Conservation (phyloP, 495 filamentous ascomycete genomes). For the Amorphotheca resinae region DNA sequence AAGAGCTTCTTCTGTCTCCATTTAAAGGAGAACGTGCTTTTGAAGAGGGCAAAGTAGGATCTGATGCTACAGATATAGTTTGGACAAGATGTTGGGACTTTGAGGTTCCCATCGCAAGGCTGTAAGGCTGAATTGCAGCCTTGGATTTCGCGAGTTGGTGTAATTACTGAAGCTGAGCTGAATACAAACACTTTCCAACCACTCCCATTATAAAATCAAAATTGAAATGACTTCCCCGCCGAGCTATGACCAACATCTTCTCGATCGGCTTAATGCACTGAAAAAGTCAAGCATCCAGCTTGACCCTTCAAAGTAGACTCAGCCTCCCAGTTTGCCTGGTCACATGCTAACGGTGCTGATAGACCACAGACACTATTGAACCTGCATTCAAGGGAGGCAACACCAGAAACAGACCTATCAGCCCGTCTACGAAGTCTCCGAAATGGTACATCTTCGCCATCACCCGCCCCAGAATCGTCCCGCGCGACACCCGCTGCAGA, state of each 20-base stretch:
- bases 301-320: constrained; percentile 12
- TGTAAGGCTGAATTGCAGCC: constrained; percentile 8
- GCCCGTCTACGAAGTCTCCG: constrained; percentile 23
- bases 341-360: background rate
- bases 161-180: background rate
- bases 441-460: constrained; percentile 13
- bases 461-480: constrained; percentile 1
- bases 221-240: constrained; percentile 19
- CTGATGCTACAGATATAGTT: too few relatives aligned
- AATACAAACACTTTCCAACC: background rate
- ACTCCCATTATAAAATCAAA: background rate
- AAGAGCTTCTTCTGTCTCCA: too few relatives aligned
- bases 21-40: too few relatives aligned
- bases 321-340: background rate
- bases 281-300: constrained; percentile 24
- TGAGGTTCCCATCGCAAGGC: too few relatives aligned
- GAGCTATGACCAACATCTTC: constrained; percentile 22
- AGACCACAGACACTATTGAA: constrained; percentile 5
- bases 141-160: background rate
- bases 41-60: too few relatives aligned
- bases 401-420: constrained; percentile 21
- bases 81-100: too few relatives aligned
- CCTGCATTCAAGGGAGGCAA: constrained; percentile 6
- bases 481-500: constrained; percentile 1
- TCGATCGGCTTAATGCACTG: constrained; percentile 28